phyloP scores from a whole-genome alignment of 768 basidiomycete genomes.

The Termitomyces bulborhizus region DNA sequence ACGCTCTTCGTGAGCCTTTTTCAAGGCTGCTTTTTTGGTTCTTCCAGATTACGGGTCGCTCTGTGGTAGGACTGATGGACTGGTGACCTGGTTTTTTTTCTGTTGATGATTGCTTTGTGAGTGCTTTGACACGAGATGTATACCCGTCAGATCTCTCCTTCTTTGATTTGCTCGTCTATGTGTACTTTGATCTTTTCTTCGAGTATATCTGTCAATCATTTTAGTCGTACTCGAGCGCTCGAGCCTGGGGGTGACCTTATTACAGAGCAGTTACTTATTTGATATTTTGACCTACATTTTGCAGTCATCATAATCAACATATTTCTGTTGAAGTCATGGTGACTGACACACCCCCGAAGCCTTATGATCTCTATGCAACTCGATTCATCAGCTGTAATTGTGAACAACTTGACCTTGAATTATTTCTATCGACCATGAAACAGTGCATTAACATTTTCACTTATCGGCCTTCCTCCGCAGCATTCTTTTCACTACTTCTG shows the following conservation, averaged over 20 bases:
- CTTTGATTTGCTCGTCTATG: not conserved
- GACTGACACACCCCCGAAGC: not conserved
- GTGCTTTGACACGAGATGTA: not conserved
- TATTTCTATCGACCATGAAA: not conserved
- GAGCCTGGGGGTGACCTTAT: not conserved
- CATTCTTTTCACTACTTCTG: too few relatives aligned
- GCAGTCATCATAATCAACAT: not conserved
- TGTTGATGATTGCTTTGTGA: not conserved
- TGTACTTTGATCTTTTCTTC: not conserved
- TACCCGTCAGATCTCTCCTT: not conserved
- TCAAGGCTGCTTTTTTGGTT: not conserved
- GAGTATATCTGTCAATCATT: too few relatives aligned
- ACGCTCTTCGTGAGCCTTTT: conserved; percentile 7
- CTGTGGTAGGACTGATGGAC: not conserved
- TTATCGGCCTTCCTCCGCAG: not conserved
- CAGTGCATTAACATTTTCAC: not conserved
- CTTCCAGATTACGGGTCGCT: not conserved
- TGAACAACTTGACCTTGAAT: too few relatives aligned
- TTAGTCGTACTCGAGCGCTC: not conserved
- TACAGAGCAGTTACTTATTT: not conserved
- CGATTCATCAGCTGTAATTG: not conserved
- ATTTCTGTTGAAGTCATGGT: not conserved
- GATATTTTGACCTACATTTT: not conserved
- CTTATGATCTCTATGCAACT: not conserved
- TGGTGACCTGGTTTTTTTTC: not conserved